phyloP scores from a whole-genome alignment of 176 grass and related monocot genomes.

The sorghum (Sorghum bicolor) region DNA sequence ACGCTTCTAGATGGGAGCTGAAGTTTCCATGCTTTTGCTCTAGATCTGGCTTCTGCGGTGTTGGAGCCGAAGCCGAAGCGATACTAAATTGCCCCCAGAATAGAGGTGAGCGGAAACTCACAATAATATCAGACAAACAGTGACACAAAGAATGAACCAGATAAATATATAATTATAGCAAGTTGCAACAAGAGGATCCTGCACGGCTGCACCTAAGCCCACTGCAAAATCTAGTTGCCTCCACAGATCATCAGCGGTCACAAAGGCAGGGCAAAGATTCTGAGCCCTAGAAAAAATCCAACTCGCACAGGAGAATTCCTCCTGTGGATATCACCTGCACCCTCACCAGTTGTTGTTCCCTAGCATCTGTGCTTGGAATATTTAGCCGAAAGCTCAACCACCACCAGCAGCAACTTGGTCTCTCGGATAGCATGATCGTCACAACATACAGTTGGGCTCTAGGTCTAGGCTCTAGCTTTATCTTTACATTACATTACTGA shows the following conservation, averaged over 20 bases:
- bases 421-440: neutral
- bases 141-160: neutral
- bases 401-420: neutral
- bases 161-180: neutral
- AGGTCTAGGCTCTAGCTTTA: too few species aligned
- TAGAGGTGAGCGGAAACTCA: too few species aligned
- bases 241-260: neutral
- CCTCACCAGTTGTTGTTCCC: neutral
- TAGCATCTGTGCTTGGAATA: conserved; percentile 17
- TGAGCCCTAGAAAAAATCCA: neutral
- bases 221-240: neutral
- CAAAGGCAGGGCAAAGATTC: conserved; percentile 12
- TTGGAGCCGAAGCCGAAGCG: too few species aligned
- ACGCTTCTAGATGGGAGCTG: too few species aligned
- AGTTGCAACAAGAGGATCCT: neutral
- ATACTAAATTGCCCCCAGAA: too few species aligned
- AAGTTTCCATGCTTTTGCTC: too few species aligned
- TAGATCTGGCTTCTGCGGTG: too few species aligned
- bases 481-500: too few species aligned
- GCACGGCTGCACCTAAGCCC: conserved; percentile 1
- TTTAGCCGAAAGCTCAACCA: neutral
- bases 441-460: neutral
- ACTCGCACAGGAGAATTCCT: neutral
- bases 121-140: too few species aligned
- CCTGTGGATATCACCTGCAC: neutral